phyloP scores from a whole-genome alignment of 768 basidiomycete genomes.

The Lactarius sanguifluus region DNA sequence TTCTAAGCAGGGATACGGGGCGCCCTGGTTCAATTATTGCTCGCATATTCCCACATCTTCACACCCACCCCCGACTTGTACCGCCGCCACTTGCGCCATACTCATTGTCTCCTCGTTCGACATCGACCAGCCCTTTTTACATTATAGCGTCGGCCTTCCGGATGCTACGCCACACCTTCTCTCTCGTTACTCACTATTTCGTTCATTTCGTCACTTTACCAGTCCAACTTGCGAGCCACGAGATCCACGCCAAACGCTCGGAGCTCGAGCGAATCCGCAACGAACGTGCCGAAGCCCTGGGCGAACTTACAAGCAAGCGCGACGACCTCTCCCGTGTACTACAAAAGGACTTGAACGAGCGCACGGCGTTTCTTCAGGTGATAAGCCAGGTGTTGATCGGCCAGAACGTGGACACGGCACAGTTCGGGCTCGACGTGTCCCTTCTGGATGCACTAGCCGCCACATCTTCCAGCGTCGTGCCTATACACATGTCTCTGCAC shows the following conservation, averaged over 20 bases:
- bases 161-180: conserved; percentile 20
- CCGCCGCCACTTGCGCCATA: conserved; percentile 16
- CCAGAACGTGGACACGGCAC: conserved; percentile 18
- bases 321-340: conserved; percentile 43
- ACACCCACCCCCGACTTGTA: conserved; percentile 29
- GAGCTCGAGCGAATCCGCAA: conserved; percentile 65
- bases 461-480: conserved; percentile 26
- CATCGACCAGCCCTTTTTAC: conserved; percentile 24
- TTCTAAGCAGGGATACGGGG: conserved; percentile 13
- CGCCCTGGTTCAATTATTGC: conserved; percentile 15
- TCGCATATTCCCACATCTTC: conserved; percentile 30
- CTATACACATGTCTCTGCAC: conserved; percentile 26
- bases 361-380: conserved; percentile 17
- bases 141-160: conserved; percentile 25
- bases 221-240: conserved; percentile 61
- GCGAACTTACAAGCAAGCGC: conserved; percentile 57
- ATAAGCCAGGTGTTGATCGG: conserved; percentile 21
- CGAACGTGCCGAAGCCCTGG: conserved; percentile 65
- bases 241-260: conserved; percentile 60
- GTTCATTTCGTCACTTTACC: conserved; percentile 48
- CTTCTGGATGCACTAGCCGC: conserved; percentile 8
- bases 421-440: conserved; percentile 3
- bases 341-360: conserved; percentile 24
- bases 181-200: conserved; percentile 26
- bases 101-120: conserved; percentile 24